Percentiles rank a stretch among this genome's conserved stretches.
Conservation (phyloP, 371 early-diverging fungal species). For the Mortierella sp. region DNA sequence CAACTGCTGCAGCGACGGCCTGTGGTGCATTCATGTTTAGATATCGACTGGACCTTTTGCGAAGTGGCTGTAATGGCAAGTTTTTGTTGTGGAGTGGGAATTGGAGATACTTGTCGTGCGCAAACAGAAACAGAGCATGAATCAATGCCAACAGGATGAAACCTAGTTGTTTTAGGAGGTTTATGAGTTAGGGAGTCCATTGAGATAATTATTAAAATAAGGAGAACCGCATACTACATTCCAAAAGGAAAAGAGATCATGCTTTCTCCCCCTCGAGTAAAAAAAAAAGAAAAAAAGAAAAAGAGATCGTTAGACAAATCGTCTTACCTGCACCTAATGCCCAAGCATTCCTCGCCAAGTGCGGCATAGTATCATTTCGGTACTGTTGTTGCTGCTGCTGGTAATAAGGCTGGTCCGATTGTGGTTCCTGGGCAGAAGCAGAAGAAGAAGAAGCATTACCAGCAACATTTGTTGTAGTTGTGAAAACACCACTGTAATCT, state of each 20-base stretch:
- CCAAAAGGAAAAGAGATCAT: background rate
- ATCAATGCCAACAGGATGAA: constrained; percentile 32
- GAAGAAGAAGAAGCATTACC: background rate
- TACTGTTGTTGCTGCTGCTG: constrained; percentile 2
- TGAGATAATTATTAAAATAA: background rate
- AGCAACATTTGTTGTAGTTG: background rate
- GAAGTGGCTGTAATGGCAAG: constrained; percentile 43
- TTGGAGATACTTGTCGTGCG: constrained; percentile 45
- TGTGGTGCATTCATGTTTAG: constrained; percentile 28
- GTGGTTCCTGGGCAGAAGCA: background rate
- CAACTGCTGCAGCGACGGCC: constrained; percentile 22
- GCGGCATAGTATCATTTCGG: constrained; percentile 15
- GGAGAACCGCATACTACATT: background rate
- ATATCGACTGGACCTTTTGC: constrained; percentile 46
- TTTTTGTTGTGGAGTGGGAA: constrained; percentile 50
- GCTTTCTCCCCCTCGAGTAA: no score
- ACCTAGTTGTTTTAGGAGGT: constrained; percentile 17
- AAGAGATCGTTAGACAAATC: background rate
- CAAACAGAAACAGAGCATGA: constrained; percentile 42
- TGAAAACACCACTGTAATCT: constrained; percentile 17
- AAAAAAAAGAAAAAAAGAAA: no score
- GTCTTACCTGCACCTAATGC: constrained; percentile 49
- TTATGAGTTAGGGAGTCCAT: background rate
- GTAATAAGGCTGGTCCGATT: background rate
- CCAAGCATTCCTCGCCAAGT: constrained; percentile 41